phyloP scores from a whole-genome alignment of 2,329 filamentous ascomycete species.

The Exophiala viscosa region DNA sequence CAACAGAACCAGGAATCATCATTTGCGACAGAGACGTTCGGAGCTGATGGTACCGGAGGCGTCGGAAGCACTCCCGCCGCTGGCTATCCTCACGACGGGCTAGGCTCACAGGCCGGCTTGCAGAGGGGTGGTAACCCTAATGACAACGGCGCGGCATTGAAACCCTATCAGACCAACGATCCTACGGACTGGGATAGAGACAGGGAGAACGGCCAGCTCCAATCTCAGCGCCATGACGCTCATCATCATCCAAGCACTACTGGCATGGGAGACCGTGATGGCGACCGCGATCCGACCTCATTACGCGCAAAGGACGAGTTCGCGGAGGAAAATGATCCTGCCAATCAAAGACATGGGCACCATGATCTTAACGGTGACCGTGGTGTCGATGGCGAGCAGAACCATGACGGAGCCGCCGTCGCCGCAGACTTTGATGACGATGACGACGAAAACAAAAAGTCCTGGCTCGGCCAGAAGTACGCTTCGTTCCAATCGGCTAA shows the following conservation, averaged over 20 bases:
- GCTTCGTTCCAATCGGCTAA: conserved; percentile 13
- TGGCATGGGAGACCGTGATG: not conserved
- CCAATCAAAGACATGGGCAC: not conserved
- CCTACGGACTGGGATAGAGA: too few relatives aligned
- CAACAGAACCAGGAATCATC: not conserved
- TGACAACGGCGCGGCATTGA: not conserved
- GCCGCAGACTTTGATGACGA: not conserved
- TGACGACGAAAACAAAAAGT: conserved; percentile 7
- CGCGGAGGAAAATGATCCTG: conserved; percentile 21
- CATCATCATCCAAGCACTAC: not conserved
- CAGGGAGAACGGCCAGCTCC: not conserved
- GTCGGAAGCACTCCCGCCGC: too few relatives aligned
- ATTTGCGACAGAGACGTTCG: too few relatives aligned
- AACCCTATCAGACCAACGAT: not conserved
- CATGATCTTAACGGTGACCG: not conserved
- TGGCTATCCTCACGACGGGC: too few relatives aligned
- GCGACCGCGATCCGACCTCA: conserved; percentile 18
- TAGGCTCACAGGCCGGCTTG: too few relatives aligned
- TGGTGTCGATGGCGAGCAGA: not conserved
- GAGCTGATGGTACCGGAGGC: too few relatives aligned
- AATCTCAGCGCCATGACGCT: not conserved
- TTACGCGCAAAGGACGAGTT: conserved; percentile 17
- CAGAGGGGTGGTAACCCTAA: too few relatives aligned
- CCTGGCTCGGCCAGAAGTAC: conserved; percentile 23
- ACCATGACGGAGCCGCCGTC: not conserved